Conservation (phyloP, 768 basidiomycete species). For the Leucocoprinus birnbaumii region DNA sequence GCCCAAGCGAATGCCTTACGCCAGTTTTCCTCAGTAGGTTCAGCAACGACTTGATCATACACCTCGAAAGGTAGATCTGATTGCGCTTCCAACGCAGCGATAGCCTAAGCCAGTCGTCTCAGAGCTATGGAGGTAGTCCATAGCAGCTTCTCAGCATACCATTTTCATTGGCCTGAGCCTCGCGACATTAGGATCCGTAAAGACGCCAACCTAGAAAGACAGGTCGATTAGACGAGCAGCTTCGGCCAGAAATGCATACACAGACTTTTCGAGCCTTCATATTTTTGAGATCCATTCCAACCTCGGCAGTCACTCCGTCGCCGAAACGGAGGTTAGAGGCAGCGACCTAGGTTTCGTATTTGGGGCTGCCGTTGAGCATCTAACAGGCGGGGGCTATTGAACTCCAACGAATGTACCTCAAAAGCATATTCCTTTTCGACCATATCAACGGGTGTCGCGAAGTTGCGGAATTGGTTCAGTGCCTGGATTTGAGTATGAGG, state of each 20-base stretch:
- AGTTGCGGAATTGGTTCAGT: slow-evolving; percentile 61
- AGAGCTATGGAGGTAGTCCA: background rate
- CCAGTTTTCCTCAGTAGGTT: slow-evolving; percentile 93
- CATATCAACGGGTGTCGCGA: slow-evolving; percentile 70
- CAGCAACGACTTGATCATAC: slow-evolving; percentile 78
- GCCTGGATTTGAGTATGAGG: slow-evolving; percentile 43
- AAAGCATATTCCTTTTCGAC: slow-evolving; percentile 90
- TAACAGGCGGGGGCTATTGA: background rate
- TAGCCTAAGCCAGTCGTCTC: slow-evolving; percentile 43
- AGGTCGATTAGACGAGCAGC: slow-evolving; percentile 9
- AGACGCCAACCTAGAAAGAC: slow-evolving; percentile 79
- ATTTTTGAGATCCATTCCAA: slow-evolving; percentile 93
- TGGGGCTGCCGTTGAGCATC: too few relatives aligned
- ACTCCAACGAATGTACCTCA: slow-evolving; percentile 53
- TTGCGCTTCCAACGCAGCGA: slow-evolving; percentile 79
- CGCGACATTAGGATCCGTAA: slow-evolving; percentile 86
- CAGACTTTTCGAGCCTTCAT: slow-evolving; percentile 83
- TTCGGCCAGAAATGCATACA: background rate
- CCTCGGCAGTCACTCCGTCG: slow-evolving; percentile 85
- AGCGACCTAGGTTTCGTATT: slow-evolving; percentile 51
- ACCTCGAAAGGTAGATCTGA: slow-evolving; percentile 76
- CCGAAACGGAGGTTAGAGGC: slow-evolving; percentile 89
- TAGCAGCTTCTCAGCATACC: slow-evolving; percentile 33
- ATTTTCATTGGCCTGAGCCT: slow-evolving; percentile 80
- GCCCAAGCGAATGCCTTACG: slow-evolving; percentile 87